phyloP scores from a whole-genome alignment of 2,329 filamentous ascomycete species.

The Hypoxylon sp. region DNA sequence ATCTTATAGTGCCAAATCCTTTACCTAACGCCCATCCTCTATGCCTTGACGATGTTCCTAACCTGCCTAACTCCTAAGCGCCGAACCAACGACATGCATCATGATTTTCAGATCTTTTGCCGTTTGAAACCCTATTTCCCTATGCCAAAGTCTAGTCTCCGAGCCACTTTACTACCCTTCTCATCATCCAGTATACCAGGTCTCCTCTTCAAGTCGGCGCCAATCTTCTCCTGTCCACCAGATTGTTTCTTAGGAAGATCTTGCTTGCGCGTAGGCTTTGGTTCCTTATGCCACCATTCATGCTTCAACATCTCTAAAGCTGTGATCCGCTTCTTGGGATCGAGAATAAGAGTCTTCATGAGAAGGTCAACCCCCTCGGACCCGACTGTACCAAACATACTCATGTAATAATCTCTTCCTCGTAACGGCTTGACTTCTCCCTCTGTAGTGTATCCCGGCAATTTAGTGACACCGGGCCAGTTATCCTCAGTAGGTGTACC shows the following conservation, averaged over 20 bases:
- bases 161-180: constrained; percentile 81
- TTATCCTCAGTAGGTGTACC: constrained; percentile 94
- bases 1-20: not conserved
- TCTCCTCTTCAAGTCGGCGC: constrained; percentile 83
- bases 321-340: constrained; percentile 87
- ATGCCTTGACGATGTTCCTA: constrained; percentile 6
- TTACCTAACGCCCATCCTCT: constrained; percentile 13
- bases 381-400: constrained; percentile 84
- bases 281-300: constrained; percentile 87
- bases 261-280: constrained; percentile 84
- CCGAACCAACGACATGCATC: constrained; percentile 37
- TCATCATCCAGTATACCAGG: constrained; percentile 79
- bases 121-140: constrained; percentile 54
- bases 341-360: constrained; percentile 85
- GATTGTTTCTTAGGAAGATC: constrained; percentile 87
- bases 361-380: constrained; percentile 88
- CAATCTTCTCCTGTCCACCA: constrained; percentile 80
- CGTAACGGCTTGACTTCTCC: constrained; percentile 72
- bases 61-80: constrained; percentile 38
- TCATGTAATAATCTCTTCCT: constrained; percentile 79
- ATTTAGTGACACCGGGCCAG: constrained; percentile 90
- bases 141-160: constrained; percentile 83
- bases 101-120: constrained; percentile 2
- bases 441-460: constrained; percentile 85
- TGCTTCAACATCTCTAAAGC: constrained; percentile 85